Evolutionary conservation across 306 rosid species (phyloP).

Genomic region (Cicer chorassanicum): DNA sequence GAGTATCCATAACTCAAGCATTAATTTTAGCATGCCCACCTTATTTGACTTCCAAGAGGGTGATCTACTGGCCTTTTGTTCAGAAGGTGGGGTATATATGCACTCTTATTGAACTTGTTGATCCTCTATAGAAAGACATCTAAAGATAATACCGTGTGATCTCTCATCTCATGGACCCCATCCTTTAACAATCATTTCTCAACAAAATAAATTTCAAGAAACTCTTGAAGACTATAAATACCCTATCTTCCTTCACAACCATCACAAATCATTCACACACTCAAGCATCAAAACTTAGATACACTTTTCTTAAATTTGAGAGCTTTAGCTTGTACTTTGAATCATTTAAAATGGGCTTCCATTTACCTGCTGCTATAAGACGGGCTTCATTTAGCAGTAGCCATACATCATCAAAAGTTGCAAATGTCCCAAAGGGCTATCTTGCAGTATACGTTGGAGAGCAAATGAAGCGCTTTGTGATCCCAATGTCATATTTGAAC

Average conservation of each 20-base stretch:
- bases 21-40: neutral
- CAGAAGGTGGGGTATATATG: neutral
- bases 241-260: neutral
- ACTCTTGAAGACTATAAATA: neutral
- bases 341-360: conserved; percentile 34
- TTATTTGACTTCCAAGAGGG: conserved; percentile 13
- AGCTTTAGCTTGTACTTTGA: neutral
- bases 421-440: too few species aligned
- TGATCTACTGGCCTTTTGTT: neutral
- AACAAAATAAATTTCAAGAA: neutral
- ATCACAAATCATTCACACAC: conserved; percentile 5
- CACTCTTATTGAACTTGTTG: neutral
- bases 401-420: conserved; percentile 5
- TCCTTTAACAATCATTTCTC: neutral
- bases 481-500: too few species aligned
- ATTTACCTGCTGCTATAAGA: conserved; percentile 7
- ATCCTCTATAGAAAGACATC: neutral
- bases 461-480: too few species aligned
- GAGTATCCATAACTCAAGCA: conserved; percentile 2
- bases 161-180: conserved; percentile 3
- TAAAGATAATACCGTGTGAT: conserved; percentile 37
- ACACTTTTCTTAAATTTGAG: neutral
- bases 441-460: too few species aligned
- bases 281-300: neutral
- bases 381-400: neutral